phyloP scores from a whole-genome alignment of 345 rosid species.

The Camelina hispida region DNA sequence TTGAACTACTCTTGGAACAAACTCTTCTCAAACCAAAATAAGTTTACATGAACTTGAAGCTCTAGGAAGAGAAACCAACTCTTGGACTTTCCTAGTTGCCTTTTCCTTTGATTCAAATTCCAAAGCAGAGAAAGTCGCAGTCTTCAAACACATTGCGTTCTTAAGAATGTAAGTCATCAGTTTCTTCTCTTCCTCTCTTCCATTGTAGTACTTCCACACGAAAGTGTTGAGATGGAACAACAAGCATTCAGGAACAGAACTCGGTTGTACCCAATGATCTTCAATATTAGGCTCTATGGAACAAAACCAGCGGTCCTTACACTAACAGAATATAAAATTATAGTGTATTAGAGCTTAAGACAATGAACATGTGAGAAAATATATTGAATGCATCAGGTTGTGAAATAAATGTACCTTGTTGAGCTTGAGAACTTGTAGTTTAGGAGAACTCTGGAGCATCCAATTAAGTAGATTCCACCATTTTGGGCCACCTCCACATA shows the following conservation, averaged over 20 bases:
- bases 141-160: not conserved
- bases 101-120: too few species aligned
- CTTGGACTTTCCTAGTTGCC: too few species aligned
- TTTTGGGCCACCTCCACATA: not conserved
- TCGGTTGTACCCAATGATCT: not conserved
- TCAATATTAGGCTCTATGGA: not conserved
- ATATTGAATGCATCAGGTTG: not conserved
- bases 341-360: not conserved
- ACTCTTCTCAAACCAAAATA: too few species aligned
- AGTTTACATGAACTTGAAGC: too few species aligned
- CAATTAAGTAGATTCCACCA: slow-evolving; percentile 27
- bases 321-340: not conserved
- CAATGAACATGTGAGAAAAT: not conserved
- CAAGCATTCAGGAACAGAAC: slow-evolving; percentile 5
- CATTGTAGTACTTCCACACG: not conserved
- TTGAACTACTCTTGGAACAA: too few species aligned
- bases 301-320: accelerated
- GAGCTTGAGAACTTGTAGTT: slow-evolving; percentile 32
- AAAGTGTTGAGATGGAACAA: not conserved
- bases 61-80: too few species aligned
- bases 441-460: slow-evolving; percentile 22
- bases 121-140: not conserved
- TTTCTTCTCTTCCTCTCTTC: not conserved
- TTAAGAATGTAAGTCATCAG: not conserved
- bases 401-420: not conserved